phyloP scores from a whole-genome alignment of 176 grass and related monocot species.

The Juncus inflexus region DNA sequence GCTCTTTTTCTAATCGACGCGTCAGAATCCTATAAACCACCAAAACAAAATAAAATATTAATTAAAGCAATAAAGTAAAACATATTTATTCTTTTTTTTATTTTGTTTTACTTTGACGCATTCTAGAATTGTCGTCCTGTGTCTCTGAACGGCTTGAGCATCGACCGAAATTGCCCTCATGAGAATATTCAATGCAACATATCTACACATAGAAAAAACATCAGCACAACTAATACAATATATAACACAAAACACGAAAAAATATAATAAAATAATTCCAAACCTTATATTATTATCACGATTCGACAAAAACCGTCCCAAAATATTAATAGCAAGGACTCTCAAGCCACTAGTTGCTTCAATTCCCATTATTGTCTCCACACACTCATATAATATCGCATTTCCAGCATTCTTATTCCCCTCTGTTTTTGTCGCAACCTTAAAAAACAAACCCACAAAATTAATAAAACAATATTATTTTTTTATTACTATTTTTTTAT shows the following conservation, averaged over 20 bases:
- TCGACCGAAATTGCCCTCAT: conserved; percentile 86
- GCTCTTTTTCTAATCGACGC: conserved; percentile 98
- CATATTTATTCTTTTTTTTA: conserved; percentile 9
- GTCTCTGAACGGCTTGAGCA: conserved; percentile 93
- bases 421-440: conserved; percentile 96
- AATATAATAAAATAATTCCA: conserved; percentile 26
- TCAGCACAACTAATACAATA: neutral
- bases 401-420: conserved; percentile 98
- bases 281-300: conserved; percentile 99
- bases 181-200: conserved; percentile 97
- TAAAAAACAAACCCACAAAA: conserved; percentile 25
- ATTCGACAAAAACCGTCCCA: conserved; percentile 97
- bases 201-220: conserved; percentile 46
- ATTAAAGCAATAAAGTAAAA: conserved; percentile 22
- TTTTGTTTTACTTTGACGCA: conserved; percentile 76
- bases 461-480: conserved; percentile 10
- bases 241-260: neutral
- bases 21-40: conserved; percentile 86
- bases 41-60: conserved; percentile 25
- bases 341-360: conserved; percentile 90
- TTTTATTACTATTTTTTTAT: conserved; percentile 4
- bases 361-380: conserved; percentile 98
- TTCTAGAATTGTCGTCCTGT: conserved; percentile 86
- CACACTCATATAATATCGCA: conserved; percentile 98
- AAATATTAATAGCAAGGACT: conserved; percentile 94